Base-by-base conservation (phyloP, 805 yeast genomes). In the Sugiyamaella mastotermitis region DNA sequence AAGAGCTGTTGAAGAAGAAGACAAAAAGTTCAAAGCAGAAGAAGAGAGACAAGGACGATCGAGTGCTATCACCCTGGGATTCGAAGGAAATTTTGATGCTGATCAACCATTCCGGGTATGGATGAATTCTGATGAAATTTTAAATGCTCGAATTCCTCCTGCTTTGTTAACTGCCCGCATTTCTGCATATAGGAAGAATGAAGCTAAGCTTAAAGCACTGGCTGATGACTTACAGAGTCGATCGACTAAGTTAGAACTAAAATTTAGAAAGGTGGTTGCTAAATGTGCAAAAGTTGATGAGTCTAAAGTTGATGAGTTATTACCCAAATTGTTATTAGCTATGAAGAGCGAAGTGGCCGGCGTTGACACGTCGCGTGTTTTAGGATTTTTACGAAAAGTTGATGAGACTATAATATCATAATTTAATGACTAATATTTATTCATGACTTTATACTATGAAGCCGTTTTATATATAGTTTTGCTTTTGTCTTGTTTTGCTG, bases 281-380 rank as follows among this genome's bases (percentile, higher is more conserved):
- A 67, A 86, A 36, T 88, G 97, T 65, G 83, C 95, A 3, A 92
- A 92, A 18, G 90, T 86, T 19, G 87, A 78, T 33, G 83, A 82
- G 38, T 74, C 72, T 37, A 80, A 78, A 46, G 94, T 92, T 22
- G 95, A 85, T 56, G 74, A 70, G 38, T 71, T 92, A 50, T 68
- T 90, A 35, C 92, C 84, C 47, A 94, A 90, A 3, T 68, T 90
- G 35, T 75, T 92, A 22, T 83, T 80, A 53, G 95, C 96, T 14
- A 96, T 90, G 4, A 95, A 88, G 46, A 82, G 90, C 45, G 88
- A 81, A 55, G 82, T 84, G 1, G 82, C 74, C 45, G 80, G 75
- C 43, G 74, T 76, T 25, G 82, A 76, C 52, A 67, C 76, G 52
- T 71, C 71, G 17, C 57, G 76, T 25, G 74, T 73, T 11, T 68